Percentiles rank a stretch among this genome's conserved stretches.
phyloP scores from a whole-genome alignment of 352 stramenopile genomes.

The Discostella stelligera region DNA sequence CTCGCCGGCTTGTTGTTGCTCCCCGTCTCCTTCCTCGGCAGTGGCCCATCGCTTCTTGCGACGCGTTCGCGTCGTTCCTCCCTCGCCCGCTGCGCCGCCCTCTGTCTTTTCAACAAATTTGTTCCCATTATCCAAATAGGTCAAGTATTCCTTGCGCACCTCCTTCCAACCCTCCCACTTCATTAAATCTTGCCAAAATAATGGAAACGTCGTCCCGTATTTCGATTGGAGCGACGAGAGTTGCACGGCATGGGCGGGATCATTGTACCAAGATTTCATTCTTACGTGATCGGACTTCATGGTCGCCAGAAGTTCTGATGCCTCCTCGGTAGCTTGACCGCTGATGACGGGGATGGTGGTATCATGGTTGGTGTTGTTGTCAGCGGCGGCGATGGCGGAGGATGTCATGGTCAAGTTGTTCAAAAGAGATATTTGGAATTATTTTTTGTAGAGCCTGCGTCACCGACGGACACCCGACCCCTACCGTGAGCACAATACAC shows the following conservation, averaged over 20 bases:
- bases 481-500: too few species aligned
- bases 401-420: not conserved
- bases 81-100: not conserved
- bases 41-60: conserved; percentile 32
- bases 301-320: conserved; percentile 71
- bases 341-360: not conserved
- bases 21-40: conserved; percentile 83
- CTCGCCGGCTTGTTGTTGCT: conserved; percentile 77
- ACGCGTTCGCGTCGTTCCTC: conserved; percentile 10
- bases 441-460: too few species aligned
- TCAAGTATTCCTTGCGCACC: conserved; percentile 89
- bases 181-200: conserved; percentile 94
- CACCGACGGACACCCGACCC: too few species aligned
- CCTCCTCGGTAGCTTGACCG: conserved; percentile 56
- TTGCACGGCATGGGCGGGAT: not conserved
- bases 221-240: conserved; percentile 68
- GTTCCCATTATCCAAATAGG: conserved; percentile 66
- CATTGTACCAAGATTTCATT: conserved; percentile 81
- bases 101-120: conserved; percentile 23
- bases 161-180: conserved; percentile 91
- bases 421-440: too few species aligned
- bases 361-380: not conserved
- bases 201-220: conserved; percentile 87
- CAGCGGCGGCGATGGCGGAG: too few species aligned
- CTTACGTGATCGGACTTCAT: conserved; percentile 68